Percentiles rank a stretch among this genome's conserved stretches.
These are phyloP conservation scores for Hyphochytrium catenoides DNA, from an alignment of 352 stramenopile genomes.

Conservation along the genomic window DNA sequence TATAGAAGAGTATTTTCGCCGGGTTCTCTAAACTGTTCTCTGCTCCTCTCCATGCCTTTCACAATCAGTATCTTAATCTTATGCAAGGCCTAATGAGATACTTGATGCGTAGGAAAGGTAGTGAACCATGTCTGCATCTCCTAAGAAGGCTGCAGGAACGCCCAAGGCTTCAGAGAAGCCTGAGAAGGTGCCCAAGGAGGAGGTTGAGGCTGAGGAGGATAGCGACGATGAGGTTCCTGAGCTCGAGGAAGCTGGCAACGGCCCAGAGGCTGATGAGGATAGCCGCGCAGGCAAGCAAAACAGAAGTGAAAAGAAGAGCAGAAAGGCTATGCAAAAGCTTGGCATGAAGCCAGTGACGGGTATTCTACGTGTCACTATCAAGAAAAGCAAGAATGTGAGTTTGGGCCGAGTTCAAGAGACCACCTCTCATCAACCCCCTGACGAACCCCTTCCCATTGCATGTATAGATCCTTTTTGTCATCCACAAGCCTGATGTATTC, in stretches of 20 bases:
- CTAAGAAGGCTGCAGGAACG: no score
- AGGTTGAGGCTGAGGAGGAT: slow-evolving; percentile 13
- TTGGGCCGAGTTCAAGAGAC: background rate
- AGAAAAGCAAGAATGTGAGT: slow-evolving; percentile 82
- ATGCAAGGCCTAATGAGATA: no score
- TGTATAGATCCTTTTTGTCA: slow-evolving; percentile 67
- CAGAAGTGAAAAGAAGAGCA: slow-evolving; percentile 93
- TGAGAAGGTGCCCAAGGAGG: slow-evolving; percentile 11
- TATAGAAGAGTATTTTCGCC: no score
- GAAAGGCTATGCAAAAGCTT: slow-evolving; percentile 97
- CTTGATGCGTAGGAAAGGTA: no score
- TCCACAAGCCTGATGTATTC: slow-evolving; percentile 93
- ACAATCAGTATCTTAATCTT: no score
- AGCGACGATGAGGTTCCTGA: slow-evolving; percentile 54
- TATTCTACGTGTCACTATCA: slow-evolving; percentile 91
- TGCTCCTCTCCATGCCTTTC: no score
- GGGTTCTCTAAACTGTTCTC: no score
- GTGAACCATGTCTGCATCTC: no score
- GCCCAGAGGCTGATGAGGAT: slow-evolving; percentile 23
- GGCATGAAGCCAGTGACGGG: slow-evolving; percentile 85
- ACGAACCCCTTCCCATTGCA: no score
- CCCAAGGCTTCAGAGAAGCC: no score
- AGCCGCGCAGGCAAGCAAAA: slow-evolving; percentile 60
- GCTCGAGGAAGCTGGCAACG: slow-evolving; percentile 38
- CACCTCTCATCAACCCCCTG: slow-evolving; percentile 16